Evolutionary conservation across 257 asterid species (phyloP).

Genomic region (Solanum etuberosum): DNA sequence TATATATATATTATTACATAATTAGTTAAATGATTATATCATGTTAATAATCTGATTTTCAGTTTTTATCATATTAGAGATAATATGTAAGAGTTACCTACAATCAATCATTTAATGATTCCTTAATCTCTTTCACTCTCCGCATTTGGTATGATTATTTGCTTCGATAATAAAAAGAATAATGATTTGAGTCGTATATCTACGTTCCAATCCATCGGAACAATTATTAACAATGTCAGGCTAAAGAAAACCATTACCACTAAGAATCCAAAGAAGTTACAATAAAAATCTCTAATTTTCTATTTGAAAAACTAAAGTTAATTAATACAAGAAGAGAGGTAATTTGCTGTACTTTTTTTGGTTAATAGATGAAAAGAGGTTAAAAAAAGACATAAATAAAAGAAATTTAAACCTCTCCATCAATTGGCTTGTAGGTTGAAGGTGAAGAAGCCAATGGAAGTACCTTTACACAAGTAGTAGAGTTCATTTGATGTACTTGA

Average conservation of each 20-base stretch:
- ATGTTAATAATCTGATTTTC: not conserved
- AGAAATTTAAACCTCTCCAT: conserved; percentile 15
- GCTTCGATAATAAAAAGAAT: not conserved
- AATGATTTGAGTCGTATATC: not conserved
- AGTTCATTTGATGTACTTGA: not conserved
- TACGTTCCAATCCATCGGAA: not conserved
- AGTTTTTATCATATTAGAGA: not conserved
- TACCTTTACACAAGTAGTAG: conserved; percentile 43
- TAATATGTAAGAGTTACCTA: not conserved
- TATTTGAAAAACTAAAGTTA: conserved; percentile 5
- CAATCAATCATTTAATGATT: not conserved
- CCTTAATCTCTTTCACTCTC: not conserved
- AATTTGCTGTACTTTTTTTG: conserved; percentile 3
- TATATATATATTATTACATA: not conserved
- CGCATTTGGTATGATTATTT: not conserved
- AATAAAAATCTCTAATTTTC: not conserved
- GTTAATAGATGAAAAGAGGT: conserved; percentile 11
- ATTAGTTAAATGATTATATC: not conserved
- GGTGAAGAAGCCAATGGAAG: conserved; percentile 55
- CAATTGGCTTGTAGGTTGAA: conserved; percentile 16
- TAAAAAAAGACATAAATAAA: conserved; percentile 1
- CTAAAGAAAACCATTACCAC: not conserved
- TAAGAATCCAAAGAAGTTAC: not conserved
- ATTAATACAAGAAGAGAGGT: not conserved
- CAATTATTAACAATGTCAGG: not conserved